phyloP scores from a whole-genome alignment of 2,329 filamentous ascomycete species.

The Coniella lustricola region DNA sequence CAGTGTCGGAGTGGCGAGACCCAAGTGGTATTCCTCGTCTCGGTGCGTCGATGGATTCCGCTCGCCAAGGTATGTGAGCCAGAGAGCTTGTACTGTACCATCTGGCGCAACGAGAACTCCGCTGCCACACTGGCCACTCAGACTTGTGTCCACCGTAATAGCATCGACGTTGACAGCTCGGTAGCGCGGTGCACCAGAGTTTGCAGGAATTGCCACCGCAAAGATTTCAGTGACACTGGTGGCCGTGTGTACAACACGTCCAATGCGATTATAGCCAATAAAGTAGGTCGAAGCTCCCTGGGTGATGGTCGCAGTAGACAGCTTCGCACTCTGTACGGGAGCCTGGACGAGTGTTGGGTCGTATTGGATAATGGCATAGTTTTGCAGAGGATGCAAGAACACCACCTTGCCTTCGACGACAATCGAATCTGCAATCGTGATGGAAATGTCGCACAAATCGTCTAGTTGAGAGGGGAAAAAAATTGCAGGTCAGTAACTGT shows the following conservation, averaged over 20 bases:
- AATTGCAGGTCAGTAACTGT: neutral
- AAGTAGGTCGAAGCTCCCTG: constrained; percentile 95
- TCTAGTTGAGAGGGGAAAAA: constrained; percentile 34
- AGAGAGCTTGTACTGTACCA: constrained; percentile 88
- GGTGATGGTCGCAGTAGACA: constrained; percentile 75
- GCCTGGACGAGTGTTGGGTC: constrained; percentile 90
- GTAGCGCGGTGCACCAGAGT: constrained; percentile 78
- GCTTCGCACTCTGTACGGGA: constrained; percentile 79
- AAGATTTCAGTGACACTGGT: constrained; percentile 97
- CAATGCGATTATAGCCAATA: constrained; percentile 96
- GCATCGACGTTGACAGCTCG: constrained; percentile 93
- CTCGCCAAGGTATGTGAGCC: constrained; percentile 95
- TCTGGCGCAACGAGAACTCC: constrained; percentile 87
- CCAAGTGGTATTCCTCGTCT: constrained; percentile 84
- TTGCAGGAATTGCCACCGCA: constrained; percentile 91
- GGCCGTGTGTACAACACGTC: constrained; percentile 85
- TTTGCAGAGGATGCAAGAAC: constrained; percentile 93
- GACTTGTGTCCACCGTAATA: constrained; percentile 89
- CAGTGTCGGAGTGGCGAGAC: constrained; percentile 79
- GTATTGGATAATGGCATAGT: constrained; percentile 93
- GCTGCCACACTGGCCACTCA: constrained; percentile 86
- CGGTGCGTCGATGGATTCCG: constrained; percentile 14
- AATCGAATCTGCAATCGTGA: constrained; percentile 95
- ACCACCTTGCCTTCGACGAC: constrained; percentile 90
- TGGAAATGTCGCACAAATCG: constrained; percentile 90